Conservation (phyloP, 768 basidiomycete species). For the Rhizopogon vinicolor region DNA sequence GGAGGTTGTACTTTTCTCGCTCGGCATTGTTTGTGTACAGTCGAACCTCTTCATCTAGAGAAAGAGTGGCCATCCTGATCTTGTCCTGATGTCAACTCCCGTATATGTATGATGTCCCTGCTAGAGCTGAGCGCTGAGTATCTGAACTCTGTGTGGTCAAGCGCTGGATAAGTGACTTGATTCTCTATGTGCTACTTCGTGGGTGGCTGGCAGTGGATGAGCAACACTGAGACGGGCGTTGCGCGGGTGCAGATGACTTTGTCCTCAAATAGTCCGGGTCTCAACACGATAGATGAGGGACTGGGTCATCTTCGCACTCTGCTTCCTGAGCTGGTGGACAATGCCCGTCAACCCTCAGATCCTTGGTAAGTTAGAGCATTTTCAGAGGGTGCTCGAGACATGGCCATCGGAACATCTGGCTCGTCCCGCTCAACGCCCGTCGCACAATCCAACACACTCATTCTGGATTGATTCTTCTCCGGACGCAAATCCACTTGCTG, state of each 20-base stretch:
- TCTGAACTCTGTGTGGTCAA: neutral
- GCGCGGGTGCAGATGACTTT: too few relatives aligned
- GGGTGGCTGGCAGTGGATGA: too few relatives aligned
- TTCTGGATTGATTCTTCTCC: constrained; percentile 63
- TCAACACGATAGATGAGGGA: neutral
- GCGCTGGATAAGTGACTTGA: too few relatives aligned
- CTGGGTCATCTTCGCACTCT: neutral
- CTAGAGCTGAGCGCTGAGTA: neutral
- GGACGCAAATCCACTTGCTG: constrained; percentile 61
- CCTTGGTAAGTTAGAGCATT: neutral
- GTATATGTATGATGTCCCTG: neutral
- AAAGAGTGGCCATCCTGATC: constrained; percentile 41
- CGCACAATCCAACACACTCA: constrained; percentile 59
- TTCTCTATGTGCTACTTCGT: too few relatives aligned
- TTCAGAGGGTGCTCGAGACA: neutral
- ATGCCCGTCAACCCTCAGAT: neutral
- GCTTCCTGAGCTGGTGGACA: neutral
- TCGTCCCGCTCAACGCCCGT: constrained; percentile 39
- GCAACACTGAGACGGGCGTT: too few relatives aligned
- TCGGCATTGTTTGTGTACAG: constrained; percentile 85
- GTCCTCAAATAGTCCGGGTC: too few relatives aligned
- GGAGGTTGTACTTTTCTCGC: constrained; percentile 81
- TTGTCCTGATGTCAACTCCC: neutral
- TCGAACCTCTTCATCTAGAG: constrained; percentile 89
- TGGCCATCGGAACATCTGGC: constrained; percentile 1